Conservation (phyloP, 2,329 filamentous ascomycete genomes). For the Fusarium marasasianum region DNA sequence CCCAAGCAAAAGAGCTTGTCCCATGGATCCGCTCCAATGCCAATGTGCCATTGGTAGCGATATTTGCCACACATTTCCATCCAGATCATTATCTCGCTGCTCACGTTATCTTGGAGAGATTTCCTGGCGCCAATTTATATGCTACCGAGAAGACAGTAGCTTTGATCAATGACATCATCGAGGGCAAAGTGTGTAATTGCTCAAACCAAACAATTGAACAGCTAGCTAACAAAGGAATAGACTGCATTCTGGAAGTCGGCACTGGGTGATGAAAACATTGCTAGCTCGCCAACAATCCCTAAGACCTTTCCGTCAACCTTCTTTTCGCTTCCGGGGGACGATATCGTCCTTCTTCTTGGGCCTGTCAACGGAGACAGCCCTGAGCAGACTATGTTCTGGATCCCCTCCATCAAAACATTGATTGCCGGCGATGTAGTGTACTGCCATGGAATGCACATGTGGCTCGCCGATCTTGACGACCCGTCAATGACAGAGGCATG, state of each 20-base stretch:
- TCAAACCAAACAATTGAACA: rapidly evolving
- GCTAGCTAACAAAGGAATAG: not conserved
- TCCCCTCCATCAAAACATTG: no score
- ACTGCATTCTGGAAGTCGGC: not conserved
- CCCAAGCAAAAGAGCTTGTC: not conserved
- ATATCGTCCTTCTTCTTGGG: no score
- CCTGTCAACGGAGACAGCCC: no score
- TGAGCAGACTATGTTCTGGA: no score
- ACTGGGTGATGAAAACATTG: not conserved
- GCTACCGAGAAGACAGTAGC: not conserved
- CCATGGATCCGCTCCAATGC: not conserved
- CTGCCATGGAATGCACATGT: no score
- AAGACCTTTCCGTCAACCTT: no score
- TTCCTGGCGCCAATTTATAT: not conserved
- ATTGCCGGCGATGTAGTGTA: no score
- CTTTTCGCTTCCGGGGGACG: no score
- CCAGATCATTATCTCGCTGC: not conserved
- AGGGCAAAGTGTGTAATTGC: not conserved
- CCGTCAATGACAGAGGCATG: no score
- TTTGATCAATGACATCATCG: not conserved
- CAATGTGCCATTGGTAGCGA: not conserved
- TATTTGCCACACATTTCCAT: not conserved
- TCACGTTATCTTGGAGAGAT: not conserved
- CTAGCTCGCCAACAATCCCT: no score
- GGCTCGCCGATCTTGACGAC: no score